phyloP scores from a whole-genome alignment of 495 filamentous ascomycete species.

The Cercophora newfieldiana region DNA sequence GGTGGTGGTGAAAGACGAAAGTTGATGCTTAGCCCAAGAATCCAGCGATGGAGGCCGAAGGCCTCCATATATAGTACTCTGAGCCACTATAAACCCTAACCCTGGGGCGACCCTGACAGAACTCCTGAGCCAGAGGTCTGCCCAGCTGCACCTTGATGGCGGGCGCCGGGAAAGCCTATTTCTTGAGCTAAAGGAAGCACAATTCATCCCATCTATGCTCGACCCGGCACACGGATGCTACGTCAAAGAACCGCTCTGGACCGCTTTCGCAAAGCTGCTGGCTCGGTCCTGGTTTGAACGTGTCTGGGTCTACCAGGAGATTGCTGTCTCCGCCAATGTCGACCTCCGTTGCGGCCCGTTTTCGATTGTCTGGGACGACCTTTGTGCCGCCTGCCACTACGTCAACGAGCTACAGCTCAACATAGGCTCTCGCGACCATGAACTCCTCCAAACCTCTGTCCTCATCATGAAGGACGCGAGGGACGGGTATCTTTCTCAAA shows the following conservation, averaged over 20 bases:
- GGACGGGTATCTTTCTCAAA: not conserved
- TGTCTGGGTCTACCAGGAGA: not conserved
- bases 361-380: not conserved
- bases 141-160: not conserved
- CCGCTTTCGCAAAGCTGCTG: not conserved
- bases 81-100: too few relatives aligned
- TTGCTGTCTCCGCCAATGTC: not conserved
- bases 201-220: not conserved
- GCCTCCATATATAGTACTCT: too few relatives aligned
- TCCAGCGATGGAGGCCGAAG: too few relatives aligned
- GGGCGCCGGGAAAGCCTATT: not conserved
- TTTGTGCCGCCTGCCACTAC: not conserved
- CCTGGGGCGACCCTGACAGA: too few relatives aligned
- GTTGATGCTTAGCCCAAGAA: too few relatives aligned
- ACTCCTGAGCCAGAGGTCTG: not conserved
- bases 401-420: not conserved
- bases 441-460: not conserved
- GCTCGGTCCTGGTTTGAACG: not conserved
- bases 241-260: not conserved
- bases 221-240: not conserved
- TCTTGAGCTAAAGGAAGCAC: not conserved
- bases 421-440: not conserved
- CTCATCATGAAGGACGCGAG: not conserved
- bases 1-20: too few relatives aligned
- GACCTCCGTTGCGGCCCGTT: not conserved